A percentile compares a stretch with the other conserved stretches of the same genome.
These are phyloP conservation scores for Hypomyces rosellus DNA, from an alignment of 2,329 filamentous ascomycete genomes.

Conservation along the genomic window DNA sequence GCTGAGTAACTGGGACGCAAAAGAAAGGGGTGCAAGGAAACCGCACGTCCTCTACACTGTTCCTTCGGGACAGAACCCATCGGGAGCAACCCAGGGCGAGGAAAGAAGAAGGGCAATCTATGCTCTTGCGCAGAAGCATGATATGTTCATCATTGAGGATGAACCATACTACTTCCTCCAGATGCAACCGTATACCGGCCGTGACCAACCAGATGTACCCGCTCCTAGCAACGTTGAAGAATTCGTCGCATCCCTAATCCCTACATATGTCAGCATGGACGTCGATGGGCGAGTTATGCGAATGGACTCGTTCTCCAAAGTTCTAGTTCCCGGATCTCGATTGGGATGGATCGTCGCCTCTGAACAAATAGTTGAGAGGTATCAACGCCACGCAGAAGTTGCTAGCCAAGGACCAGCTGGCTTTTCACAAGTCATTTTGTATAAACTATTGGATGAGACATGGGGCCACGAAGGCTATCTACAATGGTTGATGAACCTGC, in stretches of 20 bases:
- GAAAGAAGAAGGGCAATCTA: slow-evolving; percentile 68
- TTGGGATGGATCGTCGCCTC: slow-evolving; percentile 86
- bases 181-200: slow-evolving; percentile 66
- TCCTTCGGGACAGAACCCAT: slow-evolving; percentile 82
- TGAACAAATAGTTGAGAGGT: slow-evolving; percentile 77
- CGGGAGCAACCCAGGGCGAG: slow-evolving; percentile 70
- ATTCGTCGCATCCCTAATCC: slow-evolving; percentile 58
- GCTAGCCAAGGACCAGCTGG: slow-evolving; percentile 82
- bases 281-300: slow-evolving; percentile 82
- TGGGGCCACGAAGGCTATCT: slow-evolving; percentile 93
- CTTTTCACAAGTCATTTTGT: slow-evolving; percentile 75
- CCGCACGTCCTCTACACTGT: slow-evolving; percentile 55
- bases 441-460: slow-evolving; percentile 84
- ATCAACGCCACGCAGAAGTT: slow-evolving; percentile 74
- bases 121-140: slow-evolving; percentile 71
- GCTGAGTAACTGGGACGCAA: slow-evolving; percentile 44
- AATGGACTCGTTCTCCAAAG: slow-evolving; percentile 90
- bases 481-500: slow-evolving; percentile 78
- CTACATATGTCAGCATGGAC: slow-evolving; percentile 74
- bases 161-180: slow-evolving; percentile 95
- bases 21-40: slow-evolving; percentile 37
- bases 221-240: slow-evolving; percentile 58
- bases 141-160: slow-evolving; percentile 83
- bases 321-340: slow-evolving; percentile 74
- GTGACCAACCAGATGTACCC: slow-evolving; percentile 42